Conservation (phyloP, 441 rosid genomes). For the Aleurites moluccanus region DNA sequence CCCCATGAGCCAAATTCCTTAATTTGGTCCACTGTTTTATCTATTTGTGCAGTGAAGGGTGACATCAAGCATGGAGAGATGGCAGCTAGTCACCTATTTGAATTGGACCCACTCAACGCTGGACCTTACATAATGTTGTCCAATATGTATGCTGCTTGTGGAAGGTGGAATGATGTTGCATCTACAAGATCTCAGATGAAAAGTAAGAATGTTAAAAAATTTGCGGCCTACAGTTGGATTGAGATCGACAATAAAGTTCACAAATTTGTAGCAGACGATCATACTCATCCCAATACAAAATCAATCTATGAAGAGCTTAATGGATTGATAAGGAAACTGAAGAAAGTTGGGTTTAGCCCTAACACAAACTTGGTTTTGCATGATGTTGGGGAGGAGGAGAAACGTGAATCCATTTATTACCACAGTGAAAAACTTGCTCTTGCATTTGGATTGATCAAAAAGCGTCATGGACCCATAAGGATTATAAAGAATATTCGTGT, state of each 20-base stretch:
- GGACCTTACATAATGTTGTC: conserved; percentile 73
- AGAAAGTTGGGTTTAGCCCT: conserved; percentile 49
- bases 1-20: conserved; percentile 67
- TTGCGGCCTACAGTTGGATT: conserved; percentile 90
- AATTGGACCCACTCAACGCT: conserved; percentile 59
- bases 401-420: conserved; percentile 49
- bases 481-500: conserved; percentile 67
- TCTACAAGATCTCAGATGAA: conserved; percentile 67
- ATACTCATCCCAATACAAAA: conserved; percentile 49
- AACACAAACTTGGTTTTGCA: conserved; percentile 51
- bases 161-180: conserved; percentile 75
- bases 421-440: conserved; percentile 75
- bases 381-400: conserved; percentile 54
- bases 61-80: conserved; percentile 47
- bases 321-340: conserved; percentile 40
- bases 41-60: conserved; percentile 59
- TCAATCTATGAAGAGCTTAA: conserved; percentile 43
- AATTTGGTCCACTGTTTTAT: conserved; percentile 64
- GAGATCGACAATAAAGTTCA: conserved; percentile 62
- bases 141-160: conserved; percentile 65
- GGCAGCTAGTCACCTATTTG: conserved; percentile 52
- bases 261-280: conserved; percentile 68
- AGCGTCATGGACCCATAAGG: conserved; percentile 45
- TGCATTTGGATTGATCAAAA: conserved; percentile 54
- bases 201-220: conserved; percentile 58